Conservation (phyloP, 371 early-diverging fungal species). For the Mucor saturninus region DNA sequence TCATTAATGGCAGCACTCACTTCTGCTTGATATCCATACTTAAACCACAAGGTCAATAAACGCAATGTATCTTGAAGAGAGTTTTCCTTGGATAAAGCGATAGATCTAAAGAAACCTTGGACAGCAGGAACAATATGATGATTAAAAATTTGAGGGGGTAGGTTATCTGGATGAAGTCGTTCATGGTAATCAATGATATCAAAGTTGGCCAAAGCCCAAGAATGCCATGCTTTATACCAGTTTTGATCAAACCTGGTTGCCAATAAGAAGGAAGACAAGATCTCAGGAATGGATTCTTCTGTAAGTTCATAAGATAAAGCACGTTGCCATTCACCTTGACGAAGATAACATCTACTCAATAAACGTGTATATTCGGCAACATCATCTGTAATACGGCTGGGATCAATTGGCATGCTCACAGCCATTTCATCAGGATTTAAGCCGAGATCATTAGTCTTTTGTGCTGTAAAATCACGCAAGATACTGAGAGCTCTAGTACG, state of each 20-base stretch:
- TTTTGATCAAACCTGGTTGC: conserved; percentile 93
- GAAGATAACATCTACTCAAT: conserved; percentile 90
- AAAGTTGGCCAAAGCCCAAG: conserved; percentile 96
- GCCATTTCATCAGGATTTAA: conserved; percentile 65
- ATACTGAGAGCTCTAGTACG: conserved; percentile 62
- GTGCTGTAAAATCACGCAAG: conserved; percentile 68
- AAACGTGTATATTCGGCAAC: conserved; percentile 62
- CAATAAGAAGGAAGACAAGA: conserved; percentile 80
- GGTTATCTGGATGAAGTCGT: conserved; percentile 55
- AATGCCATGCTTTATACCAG: conserved; percentile 99
- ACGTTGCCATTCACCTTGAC: conserved; percentile 93
- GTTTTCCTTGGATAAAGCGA: conserved; percentile 88
- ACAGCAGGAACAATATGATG: conserved; percentile 74
- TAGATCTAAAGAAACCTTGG: conserved; percentile 92
- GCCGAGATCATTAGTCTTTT: conserved; percentile 63
- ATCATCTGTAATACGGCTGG: conserved; percentile 56
- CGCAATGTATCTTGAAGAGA: conserved; percentile 96
- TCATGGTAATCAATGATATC: conserved; percentile 86
- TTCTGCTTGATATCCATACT: conserved; percentile 88
- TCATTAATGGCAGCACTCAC: conserved; percentile 88
- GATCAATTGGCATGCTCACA: conserved; percentile 55
- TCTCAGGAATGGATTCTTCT: conserved; percentile 79
- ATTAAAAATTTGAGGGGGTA: conserved; percentile 61
- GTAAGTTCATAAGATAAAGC: conserved; percentile 79
- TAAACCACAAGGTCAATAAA: conserved; percentile 95